A percentile compares a stretch with the other conserved stretches of the same genome.
Conservation (phyloP, 768 basidiomycete species). For the Calocera cornea region DNA sequence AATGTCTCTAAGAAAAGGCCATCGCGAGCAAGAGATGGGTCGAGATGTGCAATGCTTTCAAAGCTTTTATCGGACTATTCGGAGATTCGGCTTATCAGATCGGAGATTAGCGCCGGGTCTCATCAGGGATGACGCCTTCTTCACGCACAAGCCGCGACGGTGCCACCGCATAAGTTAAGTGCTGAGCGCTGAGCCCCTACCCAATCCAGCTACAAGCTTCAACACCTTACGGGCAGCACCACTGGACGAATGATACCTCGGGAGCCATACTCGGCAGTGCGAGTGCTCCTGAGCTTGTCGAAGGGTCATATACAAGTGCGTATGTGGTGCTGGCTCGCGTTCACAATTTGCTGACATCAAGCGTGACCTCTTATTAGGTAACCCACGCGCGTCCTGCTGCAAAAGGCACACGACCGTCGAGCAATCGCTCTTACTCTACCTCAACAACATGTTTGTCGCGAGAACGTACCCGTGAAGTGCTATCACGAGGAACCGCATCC, state of each 20-base stretch:
- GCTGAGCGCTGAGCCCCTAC: too few species aligned
- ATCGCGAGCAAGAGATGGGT: too few species aligned
- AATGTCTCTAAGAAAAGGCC: too few species aligned
- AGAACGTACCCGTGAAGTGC: neutral
- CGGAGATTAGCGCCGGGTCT: too few species aligned
- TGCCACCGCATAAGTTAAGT: too few species aligned
- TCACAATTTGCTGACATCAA: neutral
- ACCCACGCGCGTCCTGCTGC: neutral
- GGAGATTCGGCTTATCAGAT: too few species aligned
- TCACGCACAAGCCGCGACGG: too few species aligned
- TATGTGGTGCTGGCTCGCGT: neutral
- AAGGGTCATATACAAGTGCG: neutral
- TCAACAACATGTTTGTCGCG: neutral
- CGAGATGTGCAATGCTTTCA: too few species aligned
- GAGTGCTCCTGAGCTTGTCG: neutral
- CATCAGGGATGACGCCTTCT: too few species aligned
- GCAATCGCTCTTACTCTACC: neutral
- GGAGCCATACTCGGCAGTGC: neutral
- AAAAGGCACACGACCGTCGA: neutral
- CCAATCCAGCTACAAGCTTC: too few species aligned
- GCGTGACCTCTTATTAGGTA: neutral
- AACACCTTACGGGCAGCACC: neutral
- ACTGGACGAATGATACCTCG: neutral
- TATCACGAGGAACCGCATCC: neutral
- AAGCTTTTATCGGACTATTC: too few species aligned